Conservation (phyloP, 108 stramenopile species). For the Nannochloropsis gaditana region DNA sequence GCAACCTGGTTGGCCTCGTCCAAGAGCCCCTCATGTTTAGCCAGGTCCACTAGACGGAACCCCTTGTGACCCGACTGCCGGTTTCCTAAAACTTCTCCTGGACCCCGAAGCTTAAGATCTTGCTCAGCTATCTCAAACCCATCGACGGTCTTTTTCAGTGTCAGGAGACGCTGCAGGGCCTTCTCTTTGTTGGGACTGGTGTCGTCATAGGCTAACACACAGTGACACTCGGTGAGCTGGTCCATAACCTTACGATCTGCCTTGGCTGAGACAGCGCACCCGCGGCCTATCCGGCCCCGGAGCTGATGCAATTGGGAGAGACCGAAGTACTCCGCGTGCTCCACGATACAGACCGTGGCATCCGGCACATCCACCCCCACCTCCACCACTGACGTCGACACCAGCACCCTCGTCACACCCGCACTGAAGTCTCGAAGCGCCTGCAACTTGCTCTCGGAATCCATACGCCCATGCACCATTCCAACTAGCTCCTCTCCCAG, state of each 20-base stretch:
- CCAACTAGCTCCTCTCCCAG: slow-evolving; percentile 22
- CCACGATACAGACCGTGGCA: slow-evolving; percentile 60
- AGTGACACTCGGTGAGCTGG: neutral
- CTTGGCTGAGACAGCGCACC: neutral
- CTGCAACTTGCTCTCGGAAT: slow-evolving; percentile 53
- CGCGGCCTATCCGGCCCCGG: slow-evolving; percentile 84
- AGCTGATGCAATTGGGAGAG: slow-evolving; percentile 89
- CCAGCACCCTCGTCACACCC: slow-evolving; percentile 65
- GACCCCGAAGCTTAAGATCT: slow-evolving; percentile 35
- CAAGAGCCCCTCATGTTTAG: neutral
- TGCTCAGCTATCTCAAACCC: slow-evolving; percentile 43
- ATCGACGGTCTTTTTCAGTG: slow-evolving; percentile 29
- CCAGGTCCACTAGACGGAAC: slow-evolving; percentile 12
- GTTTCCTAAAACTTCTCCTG: slow-evolving; percentile 37
- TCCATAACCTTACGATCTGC: neutral
- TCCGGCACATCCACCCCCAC: slow-evolving; percentile 44
- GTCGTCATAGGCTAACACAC: neutral
- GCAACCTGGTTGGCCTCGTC: neutral
- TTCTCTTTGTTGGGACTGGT: slow-evolving; percentile 21
- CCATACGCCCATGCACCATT: slow-evolving; percentile 64
- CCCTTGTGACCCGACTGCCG: slow-evolving; percentile 32
- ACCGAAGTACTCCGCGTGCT: slow-evolving; percentile 83
- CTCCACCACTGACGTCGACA: slow-evolving; percentile 93
- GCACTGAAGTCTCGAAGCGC: slow-evolving; percentile 61
- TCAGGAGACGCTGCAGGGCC: slow-evolving; percentile 31